These are phyloP conservation scores for Populus simonii DNA, from an alignment of 345 rosid genomes.

Conservation along the genomic window DNA sequence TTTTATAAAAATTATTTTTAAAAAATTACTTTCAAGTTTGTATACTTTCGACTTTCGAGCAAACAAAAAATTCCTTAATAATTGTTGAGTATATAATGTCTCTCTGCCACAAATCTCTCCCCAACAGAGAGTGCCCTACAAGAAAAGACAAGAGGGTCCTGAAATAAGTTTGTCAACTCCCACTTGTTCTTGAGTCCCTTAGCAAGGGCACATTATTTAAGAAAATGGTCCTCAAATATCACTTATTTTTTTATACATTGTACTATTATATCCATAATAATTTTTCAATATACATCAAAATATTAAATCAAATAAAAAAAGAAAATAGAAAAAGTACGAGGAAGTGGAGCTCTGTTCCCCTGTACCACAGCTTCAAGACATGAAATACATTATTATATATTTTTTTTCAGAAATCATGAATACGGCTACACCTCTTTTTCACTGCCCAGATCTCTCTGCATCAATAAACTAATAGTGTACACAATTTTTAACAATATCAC, in stretches of 20 bases:
- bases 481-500: background rate
- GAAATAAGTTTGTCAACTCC: too few species aligned
- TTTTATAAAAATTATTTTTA: too few species aligned
- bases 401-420: constrained; percentile 17
- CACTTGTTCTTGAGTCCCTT: background rate
- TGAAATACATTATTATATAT: constrained; percentile 17
- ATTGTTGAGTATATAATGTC: too few species aligned
- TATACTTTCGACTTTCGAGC: too few species aligned
- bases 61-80: too few species aligned
- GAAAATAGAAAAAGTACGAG: constrained; percentile 18
- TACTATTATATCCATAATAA: too few species aligned
- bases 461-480: constrained; percentile 17
- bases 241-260: too few species aligned
- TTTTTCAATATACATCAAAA: background rate
- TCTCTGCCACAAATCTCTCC: too few species aligned
- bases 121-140: too few species aligned
- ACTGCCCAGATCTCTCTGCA: constrained; percentile 47
- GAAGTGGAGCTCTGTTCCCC: constrained; percentile 70
- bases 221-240: too few species aligned
- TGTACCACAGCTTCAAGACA: constrained; percentile 31
- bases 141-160: too few species aligned
- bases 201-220: background rate
- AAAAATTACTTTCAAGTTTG: too few species aligned
- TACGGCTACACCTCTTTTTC: constrained; percentile 48
- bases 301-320: background rate